Evolutionary conservation across 164 flowering plant genomes (phyloP).

Genomic region (Saururus chinensis): DNA sequence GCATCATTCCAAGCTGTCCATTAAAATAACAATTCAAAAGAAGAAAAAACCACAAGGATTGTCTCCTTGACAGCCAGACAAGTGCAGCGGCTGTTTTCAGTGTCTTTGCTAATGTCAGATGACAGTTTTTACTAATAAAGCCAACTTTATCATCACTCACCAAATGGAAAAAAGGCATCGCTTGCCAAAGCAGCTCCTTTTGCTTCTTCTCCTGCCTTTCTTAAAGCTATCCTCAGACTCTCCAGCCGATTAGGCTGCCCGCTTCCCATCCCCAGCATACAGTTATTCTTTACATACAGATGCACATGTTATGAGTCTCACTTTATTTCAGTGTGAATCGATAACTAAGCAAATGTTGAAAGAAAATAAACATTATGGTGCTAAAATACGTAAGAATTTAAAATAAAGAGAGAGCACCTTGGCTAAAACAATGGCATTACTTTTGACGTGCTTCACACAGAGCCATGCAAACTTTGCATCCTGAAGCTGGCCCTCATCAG

Average conservation of each 20-base stretch:
- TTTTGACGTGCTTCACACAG: slow-evolving; percentile 96
- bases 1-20: slow-evolving; percentile 93
- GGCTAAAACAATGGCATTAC: slow-evolving; percentile 97
- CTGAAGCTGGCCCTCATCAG: slow-evolving; percentile 45
- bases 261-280: slow-evolving; percentile 99
- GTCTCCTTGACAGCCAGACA: background rate
- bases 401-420: slow-evolving; percentile 40
- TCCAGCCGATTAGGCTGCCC: slow-evolving; percentile 96
- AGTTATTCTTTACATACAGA: slow-evolving; percentile 47
- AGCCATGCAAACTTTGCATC: slow-evolving; percentile 99
- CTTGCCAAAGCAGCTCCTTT: slow-evolving; percentile 97
- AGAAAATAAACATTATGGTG: background rate
- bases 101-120: background rate
- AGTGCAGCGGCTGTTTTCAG: background rate
- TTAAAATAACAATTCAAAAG: background rate
- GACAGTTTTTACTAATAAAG: background rate
- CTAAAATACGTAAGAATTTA: background rate
- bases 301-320: background rate
- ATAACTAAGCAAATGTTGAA: background rate
- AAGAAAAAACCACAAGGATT: background rate
- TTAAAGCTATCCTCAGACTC: slow-evolving; percentile 86
- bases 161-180: slow-evolving; percentile 99
- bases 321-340: too few relatives aligned
- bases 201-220: slow-evolving; percentile 87
- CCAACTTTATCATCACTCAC: slow-evolving; percentile 25